Evolutionary conservation across 73 alveolate genomes (phyloP), one percentile per base, ranked within the genome.

Genomic region (Uronychia setigera): DNA sequence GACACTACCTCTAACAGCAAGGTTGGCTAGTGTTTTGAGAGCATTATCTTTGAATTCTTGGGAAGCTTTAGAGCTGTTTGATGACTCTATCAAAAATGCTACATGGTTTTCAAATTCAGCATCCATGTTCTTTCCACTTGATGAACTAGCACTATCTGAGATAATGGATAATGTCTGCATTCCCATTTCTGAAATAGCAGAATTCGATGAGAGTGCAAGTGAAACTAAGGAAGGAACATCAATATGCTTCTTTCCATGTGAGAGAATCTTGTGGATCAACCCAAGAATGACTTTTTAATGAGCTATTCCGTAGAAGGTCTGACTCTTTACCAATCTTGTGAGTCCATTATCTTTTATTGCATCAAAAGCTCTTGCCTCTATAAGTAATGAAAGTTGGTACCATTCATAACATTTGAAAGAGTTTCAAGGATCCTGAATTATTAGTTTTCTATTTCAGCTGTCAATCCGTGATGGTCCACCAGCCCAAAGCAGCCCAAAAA

Each of bases 81-180:
- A 80, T 83, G 93, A 87, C 34, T 92, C 97, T 46, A 96, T 58
- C 11, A 96, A 76, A 78, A 91, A 90, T n/a, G 96, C 92, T 13
- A 96, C 92, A 83, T 92, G 94, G 58, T 90, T 94, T 82, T 96
- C 99, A 90, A 94, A 96, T 74, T 92, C 92, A 9, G 95, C 90
- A 83, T 95, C 98, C 14, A 85, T 33, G 74, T 60, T 75, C 32
- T 88, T 85, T 46, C n/a, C 19, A 30, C 59, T 74, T 26, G 77
- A 84, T 26, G 87, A 90, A 46, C 80, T 35, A 29, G 84, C 58
- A 26, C 95, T 89, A 59, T 96, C 99, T 29, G 97, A 88, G 58
- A 96, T 31, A 30, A 77, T 34, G 1, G 94, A 83, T 13, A 96
- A 76, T 1, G 95, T 86, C 74, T 90, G 84, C 82, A 96, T 94